A percentile compares a stretch with the other conserved stretches of the same genome.
These are phyloP conservation scores for Nephelium lappaceum DNA, from an alignment of 345 rosid genomes.

Conservation along the genomic window DNA sequence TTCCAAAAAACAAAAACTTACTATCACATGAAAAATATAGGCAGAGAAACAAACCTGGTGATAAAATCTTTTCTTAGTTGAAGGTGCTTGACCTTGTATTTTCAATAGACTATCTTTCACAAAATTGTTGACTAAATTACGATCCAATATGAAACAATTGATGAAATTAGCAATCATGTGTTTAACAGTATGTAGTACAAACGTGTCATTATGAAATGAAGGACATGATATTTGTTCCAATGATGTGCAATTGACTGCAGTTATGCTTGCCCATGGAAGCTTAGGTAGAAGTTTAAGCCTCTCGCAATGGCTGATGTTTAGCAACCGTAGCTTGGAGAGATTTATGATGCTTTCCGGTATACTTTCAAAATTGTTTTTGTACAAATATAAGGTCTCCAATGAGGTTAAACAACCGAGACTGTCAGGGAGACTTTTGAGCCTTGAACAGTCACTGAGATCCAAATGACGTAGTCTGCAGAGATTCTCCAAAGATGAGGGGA, in stretches of 20 bases:
- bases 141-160: neutral
- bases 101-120: neutral
- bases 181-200: neutral
- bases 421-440: neutral
- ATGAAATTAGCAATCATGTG: neutral
- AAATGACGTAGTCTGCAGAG: too few relatives aligned
- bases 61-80: too few relatives aligned
- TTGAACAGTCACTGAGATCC: constrained; percentile 16
- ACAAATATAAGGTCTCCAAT: neutral
- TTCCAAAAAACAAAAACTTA: too few relatives aligned
- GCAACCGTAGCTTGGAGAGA: neutral
- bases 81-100: neutral
- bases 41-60: neutral
- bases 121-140: neutral
- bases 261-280: neutral
- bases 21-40: too few relatives aligned
- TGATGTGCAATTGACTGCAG: neutral
- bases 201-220: neutral
- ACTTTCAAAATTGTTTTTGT: neutral
- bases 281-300: neutral
- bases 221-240: neutral
- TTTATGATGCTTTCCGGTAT: neutral
- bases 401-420: neutral
- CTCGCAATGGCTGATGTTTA: neutral
- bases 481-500: too few relatives aligned